Conservation (phyloP, 2,329 filamentous ascomycete species). For the Hypomyces rosellus region DNA sequence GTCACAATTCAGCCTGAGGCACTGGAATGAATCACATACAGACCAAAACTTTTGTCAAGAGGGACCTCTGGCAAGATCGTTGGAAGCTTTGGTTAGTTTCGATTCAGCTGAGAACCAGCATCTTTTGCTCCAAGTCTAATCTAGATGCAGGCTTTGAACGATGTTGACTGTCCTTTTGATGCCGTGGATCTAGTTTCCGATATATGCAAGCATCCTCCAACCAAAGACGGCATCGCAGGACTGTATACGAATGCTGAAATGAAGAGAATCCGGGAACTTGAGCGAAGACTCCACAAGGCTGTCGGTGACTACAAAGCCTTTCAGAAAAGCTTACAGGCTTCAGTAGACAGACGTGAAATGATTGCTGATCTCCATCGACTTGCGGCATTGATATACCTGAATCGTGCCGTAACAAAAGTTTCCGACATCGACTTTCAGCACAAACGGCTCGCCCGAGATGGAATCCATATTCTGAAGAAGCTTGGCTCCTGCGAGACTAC, state of each 20-base stretch:
- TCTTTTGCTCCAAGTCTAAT: background rate
- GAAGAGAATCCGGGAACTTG: slow-evolving; percentile 2
- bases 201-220: slow-evolving; percentile 4
- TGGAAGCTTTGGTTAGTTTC: background rate
- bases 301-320: slow-evolving; percentile 8
- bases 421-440: slow-evolving; percentile 5
- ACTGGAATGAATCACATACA: slow-evolving; percentile 4
- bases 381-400: slow-evolving; percentile 9
- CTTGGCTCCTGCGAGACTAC: slow-evolving; percentile 9
- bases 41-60: background rate
- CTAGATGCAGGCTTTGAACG: background rate
- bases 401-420: slow-evolving; percentile 4
- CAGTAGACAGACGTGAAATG: slow-evolving; percentile 4
- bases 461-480: slow-evolving; percentile 6
- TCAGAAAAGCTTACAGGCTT: background rate
- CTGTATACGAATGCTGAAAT: slow-evolving; percentile 5
- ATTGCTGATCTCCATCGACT: slow-evolving; percentile 5
- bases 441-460: slow-evolving; percentile 6
- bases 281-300: background rate
- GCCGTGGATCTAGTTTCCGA: slow-evolving; percentile 5
- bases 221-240: background rate
- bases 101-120: too few species aligned
- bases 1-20: slow-evolving; percentile 8
- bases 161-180: slow-evolving; percentile 6
- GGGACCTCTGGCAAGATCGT: slow-evolving; percentile 1